Evolutionary conservation across 805 yeast genomes (phyloP), one percentile per base, ranked within the genome.

Genomic region (Lipomyces kockii): DNA sequence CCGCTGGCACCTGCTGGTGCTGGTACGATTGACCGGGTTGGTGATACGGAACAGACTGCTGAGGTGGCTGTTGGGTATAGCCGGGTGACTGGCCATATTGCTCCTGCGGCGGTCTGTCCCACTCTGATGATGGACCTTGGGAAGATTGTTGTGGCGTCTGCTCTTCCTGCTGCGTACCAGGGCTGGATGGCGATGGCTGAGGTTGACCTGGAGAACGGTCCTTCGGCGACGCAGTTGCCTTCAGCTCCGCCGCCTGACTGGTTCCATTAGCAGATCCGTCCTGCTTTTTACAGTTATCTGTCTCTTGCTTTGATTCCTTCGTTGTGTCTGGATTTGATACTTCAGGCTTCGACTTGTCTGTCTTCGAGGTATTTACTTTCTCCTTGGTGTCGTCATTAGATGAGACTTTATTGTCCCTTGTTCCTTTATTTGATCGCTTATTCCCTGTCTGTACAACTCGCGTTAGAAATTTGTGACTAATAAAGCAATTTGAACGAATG

Each of bases 121-220:
- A 22, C 29, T 51, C 22, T 35, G 39, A 27, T 39, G 60, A 32
- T 57, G 67, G 43, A 56, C 25, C 46, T 32, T 46, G 57, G 20
- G 60, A 52, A 14, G 54, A n/a, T 39, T 56, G 37, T 52, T 37
- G 66, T 25, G 52, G 49, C 12, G 57, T 57, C 27, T 46, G 37
- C 20, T 55, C 61, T 37, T 58, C 59, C 39, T 59, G 66, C 56
- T 63, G 59, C 49, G 46, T 37, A 57, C n/a, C 37, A 20, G 56
- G 35, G 14, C 51, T 32, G 3, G 17, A n/a, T 9, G n/a, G 49
- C 25, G 17, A 32, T 9, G n/a, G 49, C 25, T 57, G 49, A 57
- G 25, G 49, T 6, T 37, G 49, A 14, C 25, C 27, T 32, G 20
- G 49, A 14, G 46, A 25, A 0, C 20, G 51, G 60, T 39, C n/a